phyloP scores from a whole-genome alignment of 257 asterid genomes.

The Nicotiana undulata region DNA sequence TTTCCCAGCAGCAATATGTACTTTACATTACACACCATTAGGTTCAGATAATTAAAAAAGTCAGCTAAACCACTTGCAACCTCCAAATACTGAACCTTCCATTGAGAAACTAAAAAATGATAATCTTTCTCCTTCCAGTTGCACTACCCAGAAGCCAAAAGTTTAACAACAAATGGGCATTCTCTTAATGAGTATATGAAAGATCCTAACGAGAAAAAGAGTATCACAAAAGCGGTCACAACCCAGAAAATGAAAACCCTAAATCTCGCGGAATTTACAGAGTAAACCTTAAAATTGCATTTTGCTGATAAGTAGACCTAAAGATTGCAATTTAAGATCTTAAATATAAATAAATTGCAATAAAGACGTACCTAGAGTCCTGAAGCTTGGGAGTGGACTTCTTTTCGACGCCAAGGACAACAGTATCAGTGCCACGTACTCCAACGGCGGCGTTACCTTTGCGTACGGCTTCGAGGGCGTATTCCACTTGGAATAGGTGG shows the following conservation, averaged over 20 bases:
- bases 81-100: not conserved
- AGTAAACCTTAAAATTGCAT: not conserved
- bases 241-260: not conserved
- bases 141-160: not conserved
- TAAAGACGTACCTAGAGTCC: slow-evolving; percentile 53
- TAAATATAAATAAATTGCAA: not conserved
- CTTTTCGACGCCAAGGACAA: slow-evolving; percentile 94
- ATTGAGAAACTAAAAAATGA: not conserved
- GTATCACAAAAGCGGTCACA: not conserved
- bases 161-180: not conserved
- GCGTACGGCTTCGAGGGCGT: slow-evolving; percentile 96
- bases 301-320: not conserved
- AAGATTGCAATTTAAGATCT: not conserved
- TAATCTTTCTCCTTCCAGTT: not conserved
- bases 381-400: slow-evolving; percentile 96
- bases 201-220: too few species aligned
- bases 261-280: not conserved
- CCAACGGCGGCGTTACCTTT: slow-evolving; percentile 97
- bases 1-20: too few species aligned
- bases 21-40: not conserved
- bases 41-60: not conserved
- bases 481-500: slow-evolving; percentile 91
- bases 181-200: not conserved
- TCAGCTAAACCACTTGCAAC: not conserved
- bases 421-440: slow-evolving; percentile 77